Evolutionary conservation across 345 rosid species (phyloP).

Genomic region (Linum usitatissimum): DNA sequence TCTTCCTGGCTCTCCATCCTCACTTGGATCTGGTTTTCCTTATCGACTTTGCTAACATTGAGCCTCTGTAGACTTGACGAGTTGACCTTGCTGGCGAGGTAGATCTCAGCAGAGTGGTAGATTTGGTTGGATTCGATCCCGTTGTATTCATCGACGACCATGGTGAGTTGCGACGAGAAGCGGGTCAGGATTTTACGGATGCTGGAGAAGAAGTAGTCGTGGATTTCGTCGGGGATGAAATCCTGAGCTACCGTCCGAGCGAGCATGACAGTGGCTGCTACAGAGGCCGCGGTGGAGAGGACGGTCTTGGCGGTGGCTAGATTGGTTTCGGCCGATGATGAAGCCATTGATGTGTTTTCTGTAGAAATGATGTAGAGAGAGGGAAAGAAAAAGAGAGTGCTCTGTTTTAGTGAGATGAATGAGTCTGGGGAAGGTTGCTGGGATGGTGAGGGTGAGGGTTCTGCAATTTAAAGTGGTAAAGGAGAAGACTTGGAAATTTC

Average conservation of each 20-base stretch:
- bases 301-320: neutral
- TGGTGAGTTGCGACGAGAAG: slow-evolving; percentile 38
- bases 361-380: neutral
- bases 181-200: slow-evolving; percentile 24
- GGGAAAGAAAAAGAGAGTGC: neutral
- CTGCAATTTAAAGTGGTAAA: too few relatives aligned
- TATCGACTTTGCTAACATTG: neutral
- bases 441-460: too few relatives aligned
- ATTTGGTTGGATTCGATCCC: slow-evolving; percentile 35
- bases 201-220: slow-evolving; percentile 16
- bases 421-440: too few relatives aligned
- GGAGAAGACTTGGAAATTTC: too few relatives aligned
- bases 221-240: slow-evolving; percentile 34
- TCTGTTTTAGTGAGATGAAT: too few relatives aligned
- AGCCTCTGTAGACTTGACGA: slow-evolving; percentile 14
- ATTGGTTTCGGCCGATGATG: neutral
- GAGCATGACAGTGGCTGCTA: slow-evolving; percentile 43
- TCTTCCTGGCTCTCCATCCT: neutral
- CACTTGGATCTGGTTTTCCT: neutral
- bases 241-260: slow-evolving; percentile 35
- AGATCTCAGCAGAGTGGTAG: slow-evolving; percentile 36
- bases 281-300: slow-evolving; percentile 44
- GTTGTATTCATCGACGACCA: slow-evolving; percentile 35
- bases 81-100: slow-evolving; percentile 29
- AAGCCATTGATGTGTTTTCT: neutral